These are phyloP conservation scores for Talaromyces sp. DNA, from an alignment of 2,329 filamentous ascomycete species.

Conservation along the genomic window DNA sequence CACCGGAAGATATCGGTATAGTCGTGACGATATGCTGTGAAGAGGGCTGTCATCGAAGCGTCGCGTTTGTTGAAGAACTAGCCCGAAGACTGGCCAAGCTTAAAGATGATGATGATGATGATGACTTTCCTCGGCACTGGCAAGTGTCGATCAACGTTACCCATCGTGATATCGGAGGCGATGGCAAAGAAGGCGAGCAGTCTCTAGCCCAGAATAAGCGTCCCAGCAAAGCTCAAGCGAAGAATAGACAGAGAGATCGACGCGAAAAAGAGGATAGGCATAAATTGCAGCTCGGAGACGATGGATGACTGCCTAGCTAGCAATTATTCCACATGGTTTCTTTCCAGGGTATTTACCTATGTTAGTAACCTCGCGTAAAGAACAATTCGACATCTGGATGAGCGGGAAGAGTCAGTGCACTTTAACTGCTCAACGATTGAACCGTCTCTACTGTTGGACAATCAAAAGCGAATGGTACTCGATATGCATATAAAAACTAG, in stretches of 20 bases:
- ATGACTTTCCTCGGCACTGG: neutral
- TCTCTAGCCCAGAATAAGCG: neutral
- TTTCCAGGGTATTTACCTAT: neutral
- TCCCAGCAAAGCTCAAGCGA: neutral
- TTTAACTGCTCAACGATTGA: neutral
- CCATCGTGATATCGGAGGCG: neutral
- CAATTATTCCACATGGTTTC: neutral
- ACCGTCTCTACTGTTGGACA: too few relatives aligned
- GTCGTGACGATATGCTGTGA: neutral
- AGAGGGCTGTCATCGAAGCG: neutral
- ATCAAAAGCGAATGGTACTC: too few relatives aligned
- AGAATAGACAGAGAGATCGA: neutral
- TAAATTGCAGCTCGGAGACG: neutral
- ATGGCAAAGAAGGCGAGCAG: neutral
- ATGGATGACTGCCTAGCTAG: neutral
- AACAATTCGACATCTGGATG: neutral
- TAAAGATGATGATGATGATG: neutral
- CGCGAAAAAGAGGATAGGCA: neutral
- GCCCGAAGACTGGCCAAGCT: neutral
- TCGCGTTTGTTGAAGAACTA: neutral
- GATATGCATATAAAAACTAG: too few relatives aligned
- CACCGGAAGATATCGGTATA: neutral
- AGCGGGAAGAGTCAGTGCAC: neutral
- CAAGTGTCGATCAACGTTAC: neutral
- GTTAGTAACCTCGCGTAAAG: neutral